Percentiles rank a stretch among this genome's conserved stretches.
Evolutionary conservation across 2,329 filamentous ascomycete species (phyloP).

Genomic region (Metarhizium anisopliae): DNA sequence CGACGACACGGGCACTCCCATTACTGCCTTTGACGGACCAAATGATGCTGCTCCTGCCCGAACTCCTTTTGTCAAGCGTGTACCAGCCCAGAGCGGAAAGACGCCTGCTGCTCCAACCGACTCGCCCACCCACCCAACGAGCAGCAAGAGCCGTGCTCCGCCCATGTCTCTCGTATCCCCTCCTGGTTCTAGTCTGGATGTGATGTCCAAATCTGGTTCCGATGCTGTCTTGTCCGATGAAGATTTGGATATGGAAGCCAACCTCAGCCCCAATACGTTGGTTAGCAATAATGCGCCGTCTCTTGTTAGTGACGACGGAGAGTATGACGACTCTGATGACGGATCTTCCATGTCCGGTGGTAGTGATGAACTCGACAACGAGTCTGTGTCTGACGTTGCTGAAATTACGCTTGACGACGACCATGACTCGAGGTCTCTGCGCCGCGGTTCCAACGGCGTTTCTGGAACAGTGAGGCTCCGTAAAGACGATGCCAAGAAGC

Average conservation of each 20-base stretch:
- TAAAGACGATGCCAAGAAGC: slow-evolving; percentile 40
- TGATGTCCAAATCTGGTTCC: slow-evolving; percentile 13
- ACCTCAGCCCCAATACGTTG: slow-evolving; percentile 60
- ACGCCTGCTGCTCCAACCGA: slow-evolving; percentile 33
- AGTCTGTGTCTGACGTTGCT: slow-evolving; percentile 49
- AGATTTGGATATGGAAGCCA: slow-evolving; percentile 46
- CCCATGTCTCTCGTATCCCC: slow-evolving; percentile 31
- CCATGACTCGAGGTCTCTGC: slow-evolving; percentile 35
- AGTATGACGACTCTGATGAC: slow-evolving; percentile 65
- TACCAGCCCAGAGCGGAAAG: slow-evolving; percentile 49
- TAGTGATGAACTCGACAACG: slow-evolving; percentile 48
- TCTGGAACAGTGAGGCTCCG: slow-evolving; percentile 38
- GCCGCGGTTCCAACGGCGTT: slow-evolving; percentile 34
- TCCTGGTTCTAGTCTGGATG: slow-evolving; percentile 14
- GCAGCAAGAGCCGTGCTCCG: slow-evolving; percentile 44
- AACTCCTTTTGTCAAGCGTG: slow-evolving; percentile 40
- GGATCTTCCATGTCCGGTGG: slow-evolving; percentile 50
- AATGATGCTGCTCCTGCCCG: slow-evolving; percentile 17
- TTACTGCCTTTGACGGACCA: slow-evolving; percentile 7
- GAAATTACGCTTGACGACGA: slow-evolving; percentile 55
- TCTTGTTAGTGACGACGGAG: slow-evolving; percentile 71
- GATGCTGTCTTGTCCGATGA: slow-evolving; percentile 27
- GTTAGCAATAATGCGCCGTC: slow-evolving; percentile 71
- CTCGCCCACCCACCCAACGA: slow-evolving; percentile 38
- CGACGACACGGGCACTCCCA: slow-evolving; percentile 23